Conservation (phyloP, 108 stramenopile species). For the Mediolabrus comicus region DNA sequence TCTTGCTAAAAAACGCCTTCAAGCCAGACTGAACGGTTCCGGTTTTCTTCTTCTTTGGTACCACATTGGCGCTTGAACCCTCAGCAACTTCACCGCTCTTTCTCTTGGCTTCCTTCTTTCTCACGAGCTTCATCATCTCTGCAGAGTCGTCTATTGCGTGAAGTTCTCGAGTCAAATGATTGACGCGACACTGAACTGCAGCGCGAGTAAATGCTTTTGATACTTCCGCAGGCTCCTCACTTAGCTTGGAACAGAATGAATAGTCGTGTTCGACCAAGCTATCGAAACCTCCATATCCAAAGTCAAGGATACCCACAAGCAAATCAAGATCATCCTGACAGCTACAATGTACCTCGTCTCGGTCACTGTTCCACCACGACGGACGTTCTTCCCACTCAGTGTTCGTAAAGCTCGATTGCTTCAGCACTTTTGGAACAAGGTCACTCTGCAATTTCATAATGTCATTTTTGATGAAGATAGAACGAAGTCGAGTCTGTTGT, state of each 20-base stretch:
- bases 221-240: conserved; percentile 16
- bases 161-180: conserved; percentile 70
- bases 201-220: conserved; percentile 46
- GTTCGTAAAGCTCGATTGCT: conserved; percentile 34
- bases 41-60: conserved; percentile 29
- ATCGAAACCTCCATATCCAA: conserved; percentile 54
- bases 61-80: neutral
- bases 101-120: conserved; percentile 15
- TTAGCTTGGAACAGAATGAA: conserved; percentile 25
- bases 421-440: conserved; percentile 47
- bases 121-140: conserved; percentile 44
- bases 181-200: conserved; percentile 54
- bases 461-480: conserved; percentile 51
- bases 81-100: conserved; percentile 7
- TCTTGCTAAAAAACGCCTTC: conserved; percentile 39
- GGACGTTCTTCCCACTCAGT: conserved; percentile 70
- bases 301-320: conserved; percentile 43
- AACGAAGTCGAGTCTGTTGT: conserved; percentile 64
- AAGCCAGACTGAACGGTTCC: conserved; percentile 39
- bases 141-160: conserved; percentile 57
- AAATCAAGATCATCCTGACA: conserved; percentile 52
- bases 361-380: conserved; percentile 56
- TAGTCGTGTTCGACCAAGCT: conserved; percentile 32
- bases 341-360: neutral
- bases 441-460: conserved; percentile 33